Conservation (phyloP, 768 basidiomycete species). For the Termitomyces sp. region DNA sequence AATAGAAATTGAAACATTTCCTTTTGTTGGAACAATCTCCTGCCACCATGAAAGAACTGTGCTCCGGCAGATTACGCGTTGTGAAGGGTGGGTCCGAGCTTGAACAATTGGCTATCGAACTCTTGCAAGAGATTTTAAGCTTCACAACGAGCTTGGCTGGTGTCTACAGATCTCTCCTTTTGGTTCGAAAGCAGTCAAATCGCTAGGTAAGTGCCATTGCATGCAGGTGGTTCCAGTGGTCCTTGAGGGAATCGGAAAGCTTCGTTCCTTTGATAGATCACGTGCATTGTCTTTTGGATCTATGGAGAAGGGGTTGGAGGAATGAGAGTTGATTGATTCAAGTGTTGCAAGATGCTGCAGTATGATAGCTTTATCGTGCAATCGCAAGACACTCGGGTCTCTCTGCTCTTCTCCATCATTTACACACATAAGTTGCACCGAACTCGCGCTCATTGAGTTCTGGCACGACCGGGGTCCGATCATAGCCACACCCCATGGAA, state of each 20-base stretch:
- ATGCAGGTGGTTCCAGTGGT: conserved; percentile 11
- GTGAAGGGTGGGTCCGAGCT: neutral
- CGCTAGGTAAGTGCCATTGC: conserved; percentile 6
- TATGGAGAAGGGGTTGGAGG: conserved; percentile 6
- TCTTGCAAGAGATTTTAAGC: conserved; percentile 12
- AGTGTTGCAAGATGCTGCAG: conserved; percentile 6
- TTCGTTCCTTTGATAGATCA: conserved; percentile 9
- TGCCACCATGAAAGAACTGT: neutral
- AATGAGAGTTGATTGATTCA: conserved; percentile 6
- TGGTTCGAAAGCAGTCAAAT: conserved; percentile 12
- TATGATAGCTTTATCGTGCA: conserved; percentile 9
- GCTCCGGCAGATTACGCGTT: neutral
- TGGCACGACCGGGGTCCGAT: conserved; percentile 9
- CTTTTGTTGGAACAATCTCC: no score
- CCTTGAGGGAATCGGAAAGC: conserved; percentile 2
- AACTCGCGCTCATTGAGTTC: conserved; percentile 10
- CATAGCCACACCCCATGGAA: conserved; percentile 2
- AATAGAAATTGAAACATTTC: no score
- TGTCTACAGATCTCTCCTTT: conserved; percentile 12
- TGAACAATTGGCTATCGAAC: conserved; percentile 6
- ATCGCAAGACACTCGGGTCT: conserved; percentile 5
- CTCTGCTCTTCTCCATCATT: conserved; percentile 7
- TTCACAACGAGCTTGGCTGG: conserved; percentile 5
- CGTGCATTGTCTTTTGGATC: conserved; percentile 15
- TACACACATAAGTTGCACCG: conserved; percentile 7